phyloP scores from a whole-genome alignment of 2,329 filamentous ascomycete genomes.

The Botrytis fabae region DNA sequence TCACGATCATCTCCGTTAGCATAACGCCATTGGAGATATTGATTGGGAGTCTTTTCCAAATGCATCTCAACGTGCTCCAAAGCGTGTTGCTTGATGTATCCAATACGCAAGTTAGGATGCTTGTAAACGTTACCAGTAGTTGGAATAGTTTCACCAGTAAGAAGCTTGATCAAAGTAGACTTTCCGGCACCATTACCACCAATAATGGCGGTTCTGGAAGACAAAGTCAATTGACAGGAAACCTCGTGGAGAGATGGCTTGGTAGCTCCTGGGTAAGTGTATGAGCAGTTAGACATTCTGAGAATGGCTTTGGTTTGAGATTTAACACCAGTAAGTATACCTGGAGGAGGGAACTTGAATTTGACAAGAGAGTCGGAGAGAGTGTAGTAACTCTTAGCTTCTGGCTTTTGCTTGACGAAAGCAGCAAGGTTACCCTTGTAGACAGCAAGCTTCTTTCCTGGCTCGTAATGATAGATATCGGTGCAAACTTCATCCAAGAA shows the following conservation, averaged over 20 bases:
- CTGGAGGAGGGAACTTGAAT: constrained; percentile 97
- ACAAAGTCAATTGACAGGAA: constrained; percentile 83
- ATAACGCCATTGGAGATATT: constrained; percentile 98
- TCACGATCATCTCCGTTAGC: constrained; percentile 96
- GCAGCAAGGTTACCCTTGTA: constrained; percentile 80
- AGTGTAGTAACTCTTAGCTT: constrained; percentile 98
- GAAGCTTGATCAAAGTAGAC: constrained; percentile 94
- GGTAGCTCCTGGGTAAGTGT: constrained; percentile 84
- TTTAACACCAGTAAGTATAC: constrained; percentile 93
- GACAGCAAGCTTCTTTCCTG: constrained; percentile 85
- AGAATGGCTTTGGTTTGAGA: constrained; percentile 92
- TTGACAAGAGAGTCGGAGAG: constrained; percentile 83
- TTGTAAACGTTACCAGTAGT: constrained; percentile 88
- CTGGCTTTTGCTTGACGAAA: constrained; percentile 87
- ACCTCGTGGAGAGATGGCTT: constrained; percentile 89
- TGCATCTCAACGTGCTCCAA: constrained; percentile 99
- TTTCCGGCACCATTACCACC: constrained; percentile 98
- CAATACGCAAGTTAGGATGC: constrained; percentile 97
- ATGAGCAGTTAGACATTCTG: constrained; percentile 88
- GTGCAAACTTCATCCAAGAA: constrained; percentile 98
- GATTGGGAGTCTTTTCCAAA: constrained; percentile 97
- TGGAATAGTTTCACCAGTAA: constrained; percentile 89
- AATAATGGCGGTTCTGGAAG: constrained; percentile 93
- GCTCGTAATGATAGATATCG: constrained; percentile 98
- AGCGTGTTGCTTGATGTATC: constrained; percentile 99